phyloP scores from a whole-genome alignment of 2,329 filamentous ascomycete species.

The Escovopsis weberi region DNA sequence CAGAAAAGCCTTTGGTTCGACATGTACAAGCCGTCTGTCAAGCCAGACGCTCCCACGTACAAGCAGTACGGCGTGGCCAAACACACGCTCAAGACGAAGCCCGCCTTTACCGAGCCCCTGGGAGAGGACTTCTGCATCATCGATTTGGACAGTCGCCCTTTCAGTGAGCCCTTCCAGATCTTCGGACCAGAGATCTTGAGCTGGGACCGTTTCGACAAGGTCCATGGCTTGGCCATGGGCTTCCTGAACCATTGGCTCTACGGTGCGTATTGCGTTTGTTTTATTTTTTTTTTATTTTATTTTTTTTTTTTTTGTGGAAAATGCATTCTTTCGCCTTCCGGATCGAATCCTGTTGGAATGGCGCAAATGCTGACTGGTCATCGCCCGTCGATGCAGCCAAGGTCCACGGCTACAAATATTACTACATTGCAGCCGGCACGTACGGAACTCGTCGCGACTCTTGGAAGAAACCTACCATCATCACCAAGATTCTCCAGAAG shows the following conservation, averaged over 20 bases:
- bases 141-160: conserved; percentile 28
- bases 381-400: conserved; percentile 19
- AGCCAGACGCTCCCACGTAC: conserved; percentile 14
- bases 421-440: conserved; percentile 25
- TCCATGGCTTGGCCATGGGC: conserved; percentile 25
- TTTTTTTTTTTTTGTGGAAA: no score
- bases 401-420: conserved; percentile 33
- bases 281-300: no score
- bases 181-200: conserved; percentile 21
- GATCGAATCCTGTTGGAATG: background rate
- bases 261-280: conserved; percentile 12
- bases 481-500: conserved; percentile 26
- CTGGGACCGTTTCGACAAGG: conserved; percentile 18
- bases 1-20: conserved; percentile 16
- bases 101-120: conserved; percentile 19
- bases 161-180: conserved; percentile 20
- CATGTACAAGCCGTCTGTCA: conserved; percentile 16
- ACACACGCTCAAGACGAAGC: conserved; percentile 14
- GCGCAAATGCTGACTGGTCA: background rate
- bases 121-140: conserved; percentile 29
- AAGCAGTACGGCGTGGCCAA: conserved; percentile 19
- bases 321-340: background rate
- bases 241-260: conserved; percentile 31
- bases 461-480: conserved; percentile 30
- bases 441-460: conserved; percentile 28